phyloP scores from a whole-genome alignment of 2,329 filamentous ascomycete species.

The Aphanoascus verrucosus region DNA sequence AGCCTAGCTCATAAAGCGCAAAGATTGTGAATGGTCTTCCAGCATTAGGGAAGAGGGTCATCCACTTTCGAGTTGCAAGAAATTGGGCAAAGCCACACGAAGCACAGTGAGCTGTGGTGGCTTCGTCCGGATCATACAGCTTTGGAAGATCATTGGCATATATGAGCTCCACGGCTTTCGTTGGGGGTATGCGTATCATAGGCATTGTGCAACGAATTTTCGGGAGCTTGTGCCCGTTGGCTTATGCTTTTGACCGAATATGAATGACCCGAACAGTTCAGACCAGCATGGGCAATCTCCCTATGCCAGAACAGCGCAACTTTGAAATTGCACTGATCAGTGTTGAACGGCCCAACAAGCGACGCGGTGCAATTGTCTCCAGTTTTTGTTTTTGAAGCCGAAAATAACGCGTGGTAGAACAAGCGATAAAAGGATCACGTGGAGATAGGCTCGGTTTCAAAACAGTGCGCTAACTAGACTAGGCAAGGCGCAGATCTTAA shows the following conservation, averaged over 20 bases:
- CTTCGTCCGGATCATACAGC: slow-evolving; percentile 6
- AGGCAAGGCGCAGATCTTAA: neutral
- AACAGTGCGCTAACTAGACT: neutral
- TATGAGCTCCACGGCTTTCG: slow-evolving; percentile 6
- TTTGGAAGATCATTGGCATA: slow-evolving; percentile 5
- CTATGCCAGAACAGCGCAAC: neutral
- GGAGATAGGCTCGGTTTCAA: neutral
- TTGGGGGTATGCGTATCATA: slow-evolving; percentile 1
- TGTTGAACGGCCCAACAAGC: neutral
- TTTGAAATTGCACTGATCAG: neutral
- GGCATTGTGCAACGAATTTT: neutral
- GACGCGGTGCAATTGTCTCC: neutral
- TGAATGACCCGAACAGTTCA: neutral
- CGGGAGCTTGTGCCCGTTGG: neutral
- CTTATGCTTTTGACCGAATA: neutral
- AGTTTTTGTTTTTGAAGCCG: neutral
- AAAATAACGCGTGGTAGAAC: too few relatives aligned
- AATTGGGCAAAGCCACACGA: neutral
- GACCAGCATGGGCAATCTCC: neutral
- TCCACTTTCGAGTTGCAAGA: slow-evolving; percentile 4
- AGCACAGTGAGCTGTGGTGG: neutral
- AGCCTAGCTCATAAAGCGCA: slow-evolving; percentile 1
- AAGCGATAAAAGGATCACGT: neutral
- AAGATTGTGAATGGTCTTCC: slow-evolving; percentile 3
- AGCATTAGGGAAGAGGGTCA: neutral